Base-by-base conservation (phyloP, 1,139 yeast genomes). In the Pichia sp. region DNA sequence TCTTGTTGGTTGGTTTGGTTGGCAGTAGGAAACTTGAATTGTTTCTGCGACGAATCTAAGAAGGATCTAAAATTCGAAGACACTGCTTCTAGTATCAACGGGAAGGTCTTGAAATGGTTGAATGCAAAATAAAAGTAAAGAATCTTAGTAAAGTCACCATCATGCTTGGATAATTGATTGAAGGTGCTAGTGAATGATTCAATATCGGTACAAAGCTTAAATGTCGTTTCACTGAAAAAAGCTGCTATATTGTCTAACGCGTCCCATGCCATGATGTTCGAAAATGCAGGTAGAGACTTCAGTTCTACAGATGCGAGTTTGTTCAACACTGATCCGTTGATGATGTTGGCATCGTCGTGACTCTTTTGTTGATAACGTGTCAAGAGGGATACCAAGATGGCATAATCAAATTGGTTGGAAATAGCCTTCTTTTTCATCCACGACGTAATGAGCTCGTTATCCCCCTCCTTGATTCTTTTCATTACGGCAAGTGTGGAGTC, bases 11-110 rank as follows among this genome's bases (percentile, higher is more conserved):
- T 79, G 1, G 65, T 20, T 49, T 76, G 75, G 6, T 72, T 66
- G 2, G 84, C 80, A 41, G 64, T 69, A 0, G 84, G 84, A 55
- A 78, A 76, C 6, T 66, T 64, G 2, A 73, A 60, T 50, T 16
- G 59, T 57, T 48, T 70, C 62, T 6, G 68, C 55, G 6, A 14
- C 16, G 48, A 29, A n/a, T 31, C 20, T 47, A 55, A 12, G 33
- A 45, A 33, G 43, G 49, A 36, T 51, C 57, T 14, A 55, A 60
- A 46, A 50, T 40, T 34, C 12, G 27, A 7, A 14, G 45, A 53
- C 45, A 47, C 47, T 43, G 27, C 9, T n/a, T 36, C 38, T n/a
- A 51, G 33, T 24, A 49, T 20, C 9, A 17, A 16, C 3, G 43
- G 29, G 17, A 56, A 46, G 1, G 29, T 30, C 16, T 55, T 42